A percentile compares a stretch with the other conserved stretches of the same genome.
Conservation (phyloP, 108 stramenopile species). For the Pseudonitzschia delicatissima region DNA sequence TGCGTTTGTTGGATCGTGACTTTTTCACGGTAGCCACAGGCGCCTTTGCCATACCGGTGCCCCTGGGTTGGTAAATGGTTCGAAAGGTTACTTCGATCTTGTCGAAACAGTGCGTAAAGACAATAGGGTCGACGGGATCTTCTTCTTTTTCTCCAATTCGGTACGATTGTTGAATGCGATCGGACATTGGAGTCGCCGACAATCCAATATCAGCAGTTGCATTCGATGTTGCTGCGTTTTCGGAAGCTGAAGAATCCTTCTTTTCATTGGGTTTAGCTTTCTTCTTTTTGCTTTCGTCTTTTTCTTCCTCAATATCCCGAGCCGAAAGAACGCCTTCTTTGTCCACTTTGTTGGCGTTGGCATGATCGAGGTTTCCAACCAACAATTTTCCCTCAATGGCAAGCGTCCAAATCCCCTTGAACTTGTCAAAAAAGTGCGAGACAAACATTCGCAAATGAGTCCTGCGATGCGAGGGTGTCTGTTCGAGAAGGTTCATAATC, state of each 20-base stretch:
- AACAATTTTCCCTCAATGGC: constrained; percentile 75
- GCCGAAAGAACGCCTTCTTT: constrained; percentile 19
- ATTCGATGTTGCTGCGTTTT: background rate
- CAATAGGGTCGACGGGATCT: constrained; percentile 43
- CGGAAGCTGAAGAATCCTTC: background rate
- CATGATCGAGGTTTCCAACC: constrained; percentile 68
- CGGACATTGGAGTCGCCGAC: background rate
- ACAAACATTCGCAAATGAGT: constrained; percentile 70
- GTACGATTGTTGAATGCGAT: constrained; percentile 15
- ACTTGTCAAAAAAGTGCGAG: constrained; percentile 45
- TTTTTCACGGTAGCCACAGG: constrained; percentile 17
- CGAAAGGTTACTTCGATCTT: constrained; percentile 58
- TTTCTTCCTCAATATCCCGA: background rate
- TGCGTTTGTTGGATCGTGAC: constrained; percentile 30
- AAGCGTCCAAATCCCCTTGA: constrained; percentile 41
- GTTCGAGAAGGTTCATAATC: constrained; percentile 49
- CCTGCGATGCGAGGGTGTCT: constrained; percentile 47
- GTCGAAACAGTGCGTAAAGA: constrained; percentile 81
- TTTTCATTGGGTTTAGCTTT: background rate
- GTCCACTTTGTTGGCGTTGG: constrained; percentile 53
- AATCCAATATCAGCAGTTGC: background rate
- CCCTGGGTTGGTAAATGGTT: constrained; percentile 37
- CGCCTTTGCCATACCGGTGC: background rate
- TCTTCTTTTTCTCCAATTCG: constrained; percentile 52
- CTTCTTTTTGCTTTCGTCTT: background rate